Base-by-base conservation (phyloP, 768 basidiomycete species). In the Pisolithus tinctorius region DNA sequence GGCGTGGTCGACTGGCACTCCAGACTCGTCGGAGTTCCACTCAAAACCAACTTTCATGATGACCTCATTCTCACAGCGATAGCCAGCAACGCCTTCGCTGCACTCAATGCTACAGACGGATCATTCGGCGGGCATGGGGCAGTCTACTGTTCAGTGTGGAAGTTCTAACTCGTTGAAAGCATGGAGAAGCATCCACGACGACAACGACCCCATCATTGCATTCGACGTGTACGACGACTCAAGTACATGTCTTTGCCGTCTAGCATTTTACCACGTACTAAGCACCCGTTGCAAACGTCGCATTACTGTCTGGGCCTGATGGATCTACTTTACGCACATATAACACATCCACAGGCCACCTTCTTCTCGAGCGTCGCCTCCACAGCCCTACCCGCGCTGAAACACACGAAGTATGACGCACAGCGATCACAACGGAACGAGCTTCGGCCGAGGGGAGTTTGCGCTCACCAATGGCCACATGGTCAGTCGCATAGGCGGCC, bases 1-100 rank as follows among this genome's bases (percentile, higher is more conserved):
- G 88, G 89, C 41, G 70, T 86, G 41, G 77, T 93, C 42, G 93
- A 95, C 72, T 97, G 93, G 93, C 79, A 96, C 67, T 87, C 82
- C 58, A 67, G 75, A 13, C 77, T 86, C 26, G 71, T 91, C 50
- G 93, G 93, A 14, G 77, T 86, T 4, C 88, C 91, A 0, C 72
- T 84, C 4, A 63, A 58, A 0, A 60, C 74, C 16, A 79, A 78
- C 8, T 83, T 92, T 57, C 78, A 80, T 56, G 63, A 72, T 52
- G 80, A 73, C 54, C 55, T 84, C n/a, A 62, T 92, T 17, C 61
- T 90, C 37, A 77, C 81, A 2, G 82, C 82, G 1, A 90, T 88
- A 0, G 66, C 63, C 37, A 86, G 76, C 60, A 94, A 93, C 66
- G 84, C 94, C 0, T 68, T 95, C 25, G 90, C 85, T 1, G 88